Conservation (phyloP, 345 rosid species). For the Erodium maritimum region DNA sequence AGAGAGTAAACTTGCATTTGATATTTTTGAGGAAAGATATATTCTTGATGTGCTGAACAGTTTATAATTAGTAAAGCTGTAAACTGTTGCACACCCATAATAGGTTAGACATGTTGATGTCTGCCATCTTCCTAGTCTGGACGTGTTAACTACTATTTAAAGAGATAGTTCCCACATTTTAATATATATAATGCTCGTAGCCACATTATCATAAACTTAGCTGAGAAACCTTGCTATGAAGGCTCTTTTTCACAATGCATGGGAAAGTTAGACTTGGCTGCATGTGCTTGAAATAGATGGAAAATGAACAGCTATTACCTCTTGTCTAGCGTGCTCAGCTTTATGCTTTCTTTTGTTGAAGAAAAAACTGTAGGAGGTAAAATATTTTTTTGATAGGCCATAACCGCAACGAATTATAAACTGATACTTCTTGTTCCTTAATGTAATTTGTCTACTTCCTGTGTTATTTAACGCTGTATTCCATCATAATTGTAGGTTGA, state of each 20-base stretch:
- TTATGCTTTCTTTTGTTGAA: too few relatives aligned
- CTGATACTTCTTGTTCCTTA: not conserved
- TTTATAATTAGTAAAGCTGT: not conserved
- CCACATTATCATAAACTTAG: not conserved
- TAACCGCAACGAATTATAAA: not conserved
- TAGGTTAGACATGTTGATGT: not conserved
- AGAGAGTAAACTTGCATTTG: not conserved
- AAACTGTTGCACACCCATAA: not conserved
- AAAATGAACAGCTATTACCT: not conserved
- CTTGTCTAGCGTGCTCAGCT: too few relatives aligned
- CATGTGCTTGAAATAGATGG: not conserved
- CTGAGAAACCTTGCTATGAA: not conserved
- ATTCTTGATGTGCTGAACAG: not conserved
- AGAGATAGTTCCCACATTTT: not conserved
- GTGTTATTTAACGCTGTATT: not conserved
- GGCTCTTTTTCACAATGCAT: not conserved
- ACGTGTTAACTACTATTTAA: not conserved
- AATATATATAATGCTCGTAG: not conserved
- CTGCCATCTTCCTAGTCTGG: not conserved
- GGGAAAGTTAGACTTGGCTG: not conserved
- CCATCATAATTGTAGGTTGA: slow-evolving; percentile 45
- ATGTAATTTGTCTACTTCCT: not conserved
- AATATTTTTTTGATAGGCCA: too few relatives aligned
- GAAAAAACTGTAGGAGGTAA: too few relatives aligned
- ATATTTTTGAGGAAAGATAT: not conserved